These are phyloP conservation scores for Tylopilus rubrobrunneus DNA, from an alignment of 768 basidiomycete genomes.

Conservation along the genomic window DNA sequence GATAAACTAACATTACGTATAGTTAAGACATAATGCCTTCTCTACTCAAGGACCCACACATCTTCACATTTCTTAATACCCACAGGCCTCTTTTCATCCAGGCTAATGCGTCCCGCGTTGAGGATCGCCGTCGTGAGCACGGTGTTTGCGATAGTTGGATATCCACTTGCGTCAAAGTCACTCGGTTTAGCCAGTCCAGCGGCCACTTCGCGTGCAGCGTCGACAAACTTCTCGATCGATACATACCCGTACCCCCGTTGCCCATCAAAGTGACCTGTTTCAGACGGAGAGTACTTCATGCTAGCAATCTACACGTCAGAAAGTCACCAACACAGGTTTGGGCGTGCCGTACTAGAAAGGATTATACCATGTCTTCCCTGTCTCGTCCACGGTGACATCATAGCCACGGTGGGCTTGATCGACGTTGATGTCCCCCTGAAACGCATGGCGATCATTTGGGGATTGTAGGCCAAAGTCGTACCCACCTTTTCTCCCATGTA, in stretches of 20 bases:
- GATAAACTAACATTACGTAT: background rate
- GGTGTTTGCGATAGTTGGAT: slow-evolving; percentile 88
- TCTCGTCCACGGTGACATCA: slow-evolving; percentile 81
- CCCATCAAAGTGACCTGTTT: slow-evolving; percentile 90
- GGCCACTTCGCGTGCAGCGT: slow-evolving; percentile 77
- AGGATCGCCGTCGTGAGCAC: slow-evolving; percentile 85
- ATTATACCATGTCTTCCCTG: slow-evolving; percentile 82
- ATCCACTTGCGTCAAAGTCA: slow-evolving; percentile 74
- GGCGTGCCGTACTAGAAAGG: slow-evolving; percentile 74
- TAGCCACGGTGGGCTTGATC: slow-evolving; percentile 96
- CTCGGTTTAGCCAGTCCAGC: slow-evolving; percentile 58
- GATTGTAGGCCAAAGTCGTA: background rate
- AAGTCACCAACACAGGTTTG: background rate
- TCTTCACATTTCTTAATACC: slow-evolving; percentile 64
- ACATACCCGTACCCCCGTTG: slow-evolving; percentile 91
- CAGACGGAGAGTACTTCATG: slow-evolving; percentile 94
- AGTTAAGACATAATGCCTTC: slow-evolving; percentile 13
- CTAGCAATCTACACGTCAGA: slow-evolving; percentile 34
- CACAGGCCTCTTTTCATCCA: slow-evolving; percentile 87
- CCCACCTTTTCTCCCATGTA: slow-evolving; percentile 88
- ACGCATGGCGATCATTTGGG: background rate
- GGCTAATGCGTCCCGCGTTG: slow-evolving; percentile 83
- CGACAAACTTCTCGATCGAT: slow-evolving; percentile 90
- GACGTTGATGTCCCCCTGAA: slow-evolving; percentile 83
- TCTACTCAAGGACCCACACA: slow-evolving; percentile 66